Evolutionary conservation across 78 protist species (phyloP).

Genomic region (Tieghemostelium lacteum): DNA sequence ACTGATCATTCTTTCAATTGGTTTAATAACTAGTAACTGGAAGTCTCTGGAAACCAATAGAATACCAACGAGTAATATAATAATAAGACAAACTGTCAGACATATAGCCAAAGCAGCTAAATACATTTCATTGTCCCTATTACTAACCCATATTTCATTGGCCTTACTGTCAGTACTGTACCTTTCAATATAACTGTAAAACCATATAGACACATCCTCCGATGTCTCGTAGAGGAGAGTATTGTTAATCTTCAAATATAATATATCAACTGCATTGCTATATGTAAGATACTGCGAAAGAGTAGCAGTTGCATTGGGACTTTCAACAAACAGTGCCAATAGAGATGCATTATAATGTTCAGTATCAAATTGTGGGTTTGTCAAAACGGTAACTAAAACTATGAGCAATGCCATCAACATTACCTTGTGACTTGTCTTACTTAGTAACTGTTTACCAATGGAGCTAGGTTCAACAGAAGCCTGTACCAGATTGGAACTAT

Average conservation of each 20-base stretch:
- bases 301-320: neutral
- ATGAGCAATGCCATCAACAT: constrained; percentile 38
- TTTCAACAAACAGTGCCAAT: neutral
- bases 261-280: neutral
- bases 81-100: constrained; percentile 51
- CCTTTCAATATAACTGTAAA: constrained; percentile 20
- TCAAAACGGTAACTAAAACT: constrained; percentile 28
- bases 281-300: neutral
- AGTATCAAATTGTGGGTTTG: constrained; percentile 1
- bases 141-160: constrained; percentile 43
- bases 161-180: neutral
- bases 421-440: constrained; percentile 37
- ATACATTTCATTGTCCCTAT: constrained; percentile 22
- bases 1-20: constrained; percentile 65
- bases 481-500: too few species aligned
- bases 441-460: constrained; percentile 29
- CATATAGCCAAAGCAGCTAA: constrained; percentile 42
- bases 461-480: constrained; percentile 32
- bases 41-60: constrained; percentile 39
- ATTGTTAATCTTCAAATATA: constrained; percentile 4
- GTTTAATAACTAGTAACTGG: constrained; percentile 39
- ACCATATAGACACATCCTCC: constrained; percentile 18
- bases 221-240: neutral
- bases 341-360: neutral
- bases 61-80: constrained; percentile 28